Evolutionary conservation across 805 yeast genomes (phyloP), one percentile per base, ranked within the genome.

Genomic region (Kluyveromyces dobzhanskii): DNA sequence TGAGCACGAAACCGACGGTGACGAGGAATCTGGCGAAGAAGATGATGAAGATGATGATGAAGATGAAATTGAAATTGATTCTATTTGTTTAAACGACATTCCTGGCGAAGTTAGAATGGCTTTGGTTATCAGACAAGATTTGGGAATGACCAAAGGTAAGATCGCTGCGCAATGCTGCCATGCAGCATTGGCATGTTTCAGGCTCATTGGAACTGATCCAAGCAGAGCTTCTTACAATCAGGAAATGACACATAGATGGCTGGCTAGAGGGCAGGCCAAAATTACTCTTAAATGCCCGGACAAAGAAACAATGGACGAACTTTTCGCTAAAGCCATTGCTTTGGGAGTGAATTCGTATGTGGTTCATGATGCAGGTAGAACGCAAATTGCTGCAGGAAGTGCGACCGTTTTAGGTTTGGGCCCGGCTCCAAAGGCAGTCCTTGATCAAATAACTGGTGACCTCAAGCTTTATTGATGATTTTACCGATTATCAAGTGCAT

Each of bases 111-210:
- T 81, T 10, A 67, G 83, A 51, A 82, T 90, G 95, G 87, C 92
- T 0, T 66, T 92, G 18, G 77, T 87, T 3, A 86, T 92, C 4
- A 76, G 98, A 44, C 83, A 80, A 21, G 98, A 92, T 57, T 65
- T 92, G 44, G 80, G 77, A 31, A 92, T 92, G 97, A 78, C 82
- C 24, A 86, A 85, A 61, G 99, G 99, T 17, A 92, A 92, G 57
- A 80, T 85, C 2, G 97, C 97, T 4, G 98, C 98, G 4, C 99
- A 92, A 57, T 90, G 97, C 61, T 80, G 87, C 28, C 99, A 92
- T 65, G 98, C 98, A n/a, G 94, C 97, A 0, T 70, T 92, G 25
- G 88, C 92, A 0, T 77, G 92, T 49, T 92, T 84, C 62, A 79
- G 83, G 52, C 63, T 76, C 44, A 80, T 82, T 64, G 66, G 74